Base-by-base conservation (phyloP, 1,284 basidiomycete genomes). In the Malassezia psittaci region DNA sequence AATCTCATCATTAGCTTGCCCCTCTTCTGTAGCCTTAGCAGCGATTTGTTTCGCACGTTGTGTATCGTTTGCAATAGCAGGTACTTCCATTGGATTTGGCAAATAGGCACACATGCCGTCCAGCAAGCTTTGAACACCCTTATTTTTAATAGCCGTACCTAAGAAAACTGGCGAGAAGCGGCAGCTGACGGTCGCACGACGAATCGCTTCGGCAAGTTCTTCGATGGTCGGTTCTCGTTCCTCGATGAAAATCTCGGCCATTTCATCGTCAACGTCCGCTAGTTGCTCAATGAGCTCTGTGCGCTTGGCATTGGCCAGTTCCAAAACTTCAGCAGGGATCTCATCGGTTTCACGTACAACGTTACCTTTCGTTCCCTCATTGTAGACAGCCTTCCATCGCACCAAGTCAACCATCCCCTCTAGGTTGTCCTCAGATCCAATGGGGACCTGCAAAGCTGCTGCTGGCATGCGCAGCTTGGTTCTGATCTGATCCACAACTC, bases 141-240 rank as follows among this genome's bases (percentile, higher is more conserved):
- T 94, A 77, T 99, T 98, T 79, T 96, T 96, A 75, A 98, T 87
- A 0, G 94, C 94, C 7, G 90, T 94, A 39, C 94, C 94, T 61
- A 98, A 79, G 78, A 96, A 96, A 55, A 98, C 94, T 1, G 94
- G 94, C 0, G 88, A 88, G 77, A 98, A 98, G 67, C 87, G 88
- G 73, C 91, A 84, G 9, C 79, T 77, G 64, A 89, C 83, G 1
- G 94, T 98, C 4, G 89, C 82, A 35, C 93, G 86, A 37, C 91
- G 85, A 66, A 99, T 86, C 12, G 90, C 90, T 16, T 53, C 80
- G 11, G 83, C 83, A 43, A 99, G 83, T 75, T 94, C 87, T 33
- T 78, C 69, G 47, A 67, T 59, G 33, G 68, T 72, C 7, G 70
- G 70, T 47, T 73, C 67, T 16, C 68, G 64, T 62, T 74, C 94